Percentiles rank a stretch among this genome's conserved stretches.
These are phyloP conservation scores for Penicillium salamii DNA, from an alignment of 495 filamentous ascomycete species.

Conservation along the genomic window DNA sequence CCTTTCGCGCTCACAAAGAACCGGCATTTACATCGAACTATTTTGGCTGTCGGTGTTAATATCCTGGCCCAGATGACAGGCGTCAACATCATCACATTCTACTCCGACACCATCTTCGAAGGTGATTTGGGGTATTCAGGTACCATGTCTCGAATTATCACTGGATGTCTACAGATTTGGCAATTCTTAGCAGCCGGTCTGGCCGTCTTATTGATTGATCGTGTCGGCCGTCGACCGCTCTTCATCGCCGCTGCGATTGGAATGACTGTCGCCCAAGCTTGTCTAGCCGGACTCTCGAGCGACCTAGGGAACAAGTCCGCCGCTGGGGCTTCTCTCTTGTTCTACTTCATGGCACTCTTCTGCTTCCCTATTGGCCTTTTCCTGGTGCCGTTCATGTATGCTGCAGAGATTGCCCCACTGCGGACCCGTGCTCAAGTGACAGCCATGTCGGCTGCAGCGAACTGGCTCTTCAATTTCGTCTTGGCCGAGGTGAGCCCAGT, in stretches of 20 bases:
- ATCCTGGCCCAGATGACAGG: conserved; percentile 28
- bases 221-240: conserved; percentile 38
- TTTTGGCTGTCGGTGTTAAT: conserved; percentile 21
- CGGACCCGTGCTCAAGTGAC: conserved; percentile 60
- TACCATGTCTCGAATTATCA: conserved; percentile 20
- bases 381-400: conserved; percentile 62
- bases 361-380: conserved; percentile 68
- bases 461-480: conserved; percentile 30
- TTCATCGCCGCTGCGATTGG: conserved; percentile 63
- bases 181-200: conserved; percentile 23
- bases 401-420: conserved; percentile 62
- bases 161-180: conserved; percentile 28
- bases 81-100: conserved; percentile 30
- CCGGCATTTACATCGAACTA: conserved; percentile 24
- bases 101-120: conserved; percentile 24
- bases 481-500: conserved; percentile 61
- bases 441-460: conserved; percentile 50
- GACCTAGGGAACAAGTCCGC: conserved; percentile 27
- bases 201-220: conserved; percentile 26
- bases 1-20: conserved; percentile 31
- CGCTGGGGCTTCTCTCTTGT: conserved; percentile 41
- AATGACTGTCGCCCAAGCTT: conserved; percentile 57
- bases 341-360: conserved; percentile 61
- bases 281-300: conserved; percentile 41
- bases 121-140: conserved; percentile 15